Evolutionary conservation across 2,329 filamentous ascomycete species (phyloP).

Genomic region (Ophiostoma tasmaniense): DNA sequence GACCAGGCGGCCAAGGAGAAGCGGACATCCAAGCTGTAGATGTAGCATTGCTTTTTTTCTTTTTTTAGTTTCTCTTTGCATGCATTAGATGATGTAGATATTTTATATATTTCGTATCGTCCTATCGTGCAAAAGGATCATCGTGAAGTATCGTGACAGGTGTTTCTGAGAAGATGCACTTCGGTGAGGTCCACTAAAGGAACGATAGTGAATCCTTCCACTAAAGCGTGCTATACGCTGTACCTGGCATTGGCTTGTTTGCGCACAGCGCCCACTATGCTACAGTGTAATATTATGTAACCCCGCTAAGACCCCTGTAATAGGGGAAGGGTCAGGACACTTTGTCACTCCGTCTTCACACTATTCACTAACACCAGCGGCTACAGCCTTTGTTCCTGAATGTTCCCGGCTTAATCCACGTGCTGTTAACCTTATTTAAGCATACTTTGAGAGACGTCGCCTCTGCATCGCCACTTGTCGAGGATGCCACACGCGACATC

Average conservation of each 20-base stretch:
- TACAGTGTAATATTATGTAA: not conserved
- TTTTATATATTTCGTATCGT: no score
- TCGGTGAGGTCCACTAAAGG: not conserved
- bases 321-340: not conserved
- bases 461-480: not conserved
- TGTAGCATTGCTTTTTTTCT: not conserved
- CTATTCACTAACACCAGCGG: not conserved
- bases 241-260: not conserved
- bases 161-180: not conserved
- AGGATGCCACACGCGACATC: not conserved
- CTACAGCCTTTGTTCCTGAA: no score
- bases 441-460: not conserved
- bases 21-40: constrained; percentile 27
- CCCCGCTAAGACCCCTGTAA: not conserved
- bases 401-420: not conserved
- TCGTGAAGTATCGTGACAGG: not conserved
- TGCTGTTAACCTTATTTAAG: not conserved
- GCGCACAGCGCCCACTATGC: no score
- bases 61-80: no score
- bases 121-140: no score
- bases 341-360: not conserved
- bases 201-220: not conserved
- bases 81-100: no score
- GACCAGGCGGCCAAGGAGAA: constrained; percentile 47
- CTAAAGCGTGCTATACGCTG: not conserved